Evolutionary conservation across 1,284 basidiomycete genomes (phyloP).

Genomic region (Wolfiporia cocos): DNA sequence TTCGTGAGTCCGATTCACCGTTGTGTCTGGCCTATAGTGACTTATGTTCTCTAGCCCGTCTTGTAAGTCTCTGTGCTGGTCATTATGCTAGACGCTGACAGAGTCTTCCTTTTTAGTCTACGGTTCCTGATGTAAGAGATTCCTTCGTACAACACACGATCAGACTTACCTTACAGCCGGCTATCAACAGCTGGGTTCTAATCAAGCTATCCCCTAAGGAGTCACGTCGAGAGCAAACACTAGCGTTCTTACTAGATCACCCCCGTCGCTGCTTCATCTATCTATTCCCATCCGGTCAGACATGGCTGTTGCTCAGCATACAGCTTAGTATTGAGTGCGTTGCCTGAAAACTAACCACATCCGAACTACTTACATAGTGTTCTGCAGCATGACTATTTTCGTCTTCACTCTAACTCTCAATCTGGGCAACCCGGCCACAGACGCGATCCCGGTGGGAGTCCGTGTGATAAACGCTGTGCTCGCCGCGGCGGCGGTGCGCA

Average conservation of each 20-base stretch:
- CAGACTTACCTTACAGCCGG: neutral
- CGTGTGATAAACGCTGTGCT: slow-evolving; percentile 62
- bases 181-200: slow-evolving; percentile 57
- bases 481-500: slow-evolving; percentile 78
- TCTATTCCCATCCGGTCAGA: slow-evolving; percentile 90
- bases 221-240: slow-evolving; percentile 68
- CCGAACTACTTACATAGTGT: neutral
- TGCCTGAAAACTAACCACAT: neutral
- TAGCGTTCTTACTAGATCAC: slow-evolving; percentile 90
- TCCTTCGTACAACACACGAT: neutral
- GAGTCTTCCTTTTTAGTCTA: slow-evolving; percentile 15
- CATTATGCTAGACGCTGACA: no score
- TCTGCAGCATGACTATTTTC: slow-evolving; percentile 44
- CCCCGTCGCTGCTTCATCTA: slow-evolving; percentile 92
- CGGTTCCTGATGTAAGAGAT: slow-evolving; percentile 23
- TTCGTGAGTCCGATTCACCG: slow-evolving; percentile 35
- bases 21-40: neutral
- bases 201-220: slow-evolving; percentile 54
- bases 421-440: slow-evolving; percentile 73
- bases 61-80: no score
- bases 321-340: slow-evolving; percentile 60
- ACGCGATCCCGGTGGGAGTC: slow-evolving; percentile 63
- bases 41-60: neutral
- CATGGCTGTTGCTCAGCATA: slow-evolving; percentile 80
- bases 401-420: slow-evolving; percentile 91